Percentiles rank a stretch among this genome's conserved stretches.
phyloP scores from a whole-genome alignment of 2,329 filamentous ascomycete genomes.

The Fusarium solani-melongenae region DNA sequence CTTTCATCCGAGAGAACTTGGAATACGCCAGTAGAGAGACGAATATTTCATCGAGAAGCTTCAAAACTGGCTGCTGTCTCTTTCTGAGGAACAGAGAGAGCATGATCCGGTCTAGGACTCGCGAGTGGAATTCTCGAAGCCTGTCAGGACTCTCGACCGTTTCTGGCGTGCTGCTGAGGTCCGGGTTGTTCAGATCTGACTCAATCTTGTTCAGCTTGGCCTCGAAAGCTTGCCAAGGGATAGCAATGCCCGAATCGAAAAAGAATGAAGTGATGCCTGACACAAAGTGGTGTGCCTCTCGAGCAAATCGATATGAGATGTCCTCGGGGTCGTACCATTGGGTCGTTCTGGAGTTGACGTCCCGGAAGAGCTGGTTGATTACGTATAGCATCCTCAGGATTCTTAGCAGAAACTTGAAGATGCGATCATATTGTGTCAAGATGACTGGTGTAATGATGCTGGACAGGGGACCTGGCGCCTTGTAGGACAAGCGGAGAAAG shows the following conservation, averaged over 20 bases:
- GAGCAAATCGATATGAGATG: conserved; percentile 68
- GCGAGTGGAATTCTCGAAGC: conserved; percentile 76
- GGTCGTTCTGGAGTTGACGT: conserved; percentile 58
- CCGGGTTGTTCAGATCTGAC: conserved; percentile 60
- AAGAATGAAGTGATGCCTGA: conserved; percentile 79
- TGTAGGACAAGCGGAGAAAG: conserved; percentile 89
- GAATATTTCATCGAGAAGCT: conserved; percentile 82
- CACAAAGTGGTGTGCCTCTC: conserved; percentile 85
- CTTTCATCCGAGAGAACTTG: conserved; percentile 57
- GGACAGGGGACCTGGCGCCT: conserved; percentile 76
- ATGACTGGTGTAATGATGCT: conserved; percentile 77
- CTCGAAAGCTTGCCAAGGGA: conserved; percentile 79
- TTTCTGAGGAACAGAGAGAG: conserved; percentile 78
- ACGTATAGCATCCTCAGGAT: conserved; percentile 83
- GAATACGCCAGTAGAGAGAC: conserved; percentile 77
- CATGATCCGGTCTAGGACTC: conserved; percentile 79
- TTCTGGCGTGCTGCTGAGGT: conserved; percentile 48
- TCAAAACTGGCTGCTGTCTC: conserved; percentile 77
- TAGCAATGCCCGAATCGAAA: conserved; percentile 79
- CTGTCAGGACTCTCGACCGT: conserved; percentile 67
- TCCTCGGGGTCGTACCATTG: conserved; percentile 52
- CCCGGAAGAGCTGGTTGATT: conserved; percentile 71
- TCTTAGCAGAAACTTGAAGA: conserved; percentile 84
- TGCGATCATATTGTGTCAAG: conserved; percentile 82
- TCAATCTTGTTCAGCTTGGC: conserved; percentile 73